Conservation (phyloP, 202 grass and related monocot species). For the Schoenoplectus triqueter region DNA sequence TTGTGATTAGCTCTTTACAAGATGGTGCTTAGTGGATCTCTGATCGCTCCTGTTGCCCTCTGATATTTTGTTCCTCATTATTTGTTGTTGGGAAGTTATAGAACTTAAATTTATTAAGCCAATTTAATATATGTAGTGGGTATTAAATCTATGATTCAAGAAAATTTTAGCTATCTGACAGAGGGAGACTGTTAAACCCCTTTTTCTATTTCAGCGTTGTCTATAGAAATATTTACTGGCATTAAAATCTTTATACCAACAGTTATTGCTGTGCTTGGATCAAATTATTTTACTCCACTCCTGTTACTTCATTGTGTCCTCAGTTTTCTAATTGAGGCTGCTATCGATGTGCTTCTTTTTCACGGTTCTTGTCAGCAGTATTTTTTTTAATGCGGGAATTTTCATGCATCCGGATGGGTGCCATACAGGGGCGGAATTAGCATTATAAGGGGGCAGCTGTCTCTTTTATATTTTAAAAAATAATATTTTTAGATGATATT, state of each 20-base stretch:
- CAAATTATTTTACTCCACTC: neutral
- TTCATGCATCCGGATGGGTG: too few species aligned
- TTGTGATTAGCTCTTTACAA: constrained; percentile 11
- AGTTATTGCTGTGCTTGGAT: too few species aligned
- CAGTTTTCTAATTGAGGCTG: neutral
- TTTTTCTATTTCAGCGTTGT: neutral
- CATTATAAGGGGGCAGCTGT: too few species aligned
- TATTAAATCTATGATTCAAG: neutral
- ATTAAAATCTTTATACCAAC: neutral
- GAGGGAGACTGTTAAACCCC: neutral
- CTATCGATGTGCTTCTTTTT: neutral
- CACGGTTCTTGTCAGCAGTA: too few species aligned
- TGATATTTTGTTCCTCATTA: neutral
- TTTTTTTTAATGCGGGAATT: too few species aligned
- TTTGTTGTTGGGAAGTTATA: neutral
- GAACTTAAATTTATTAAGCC: too few species aligned
- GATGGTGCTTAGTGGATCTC: neutral
- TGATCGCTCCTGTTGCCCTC: too few species aligned
- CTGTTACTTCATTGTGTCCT: neutral
- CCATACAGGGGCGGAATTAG: too few species aligned
- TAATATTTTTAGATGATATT: too few species aligned
- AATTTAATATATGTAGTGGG: neutral
- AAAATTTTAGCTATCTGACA: neutral
- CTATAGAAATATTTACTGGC: neutral
- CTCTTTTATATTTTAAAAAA: too few species aligned